A percentile compares a stretch with the other conserved stretches of the same genome.
Evolutionary conservation across 352 stramenopile genomes (phyloP).

Genomic region (Globisporangium middletonii): DNA sequence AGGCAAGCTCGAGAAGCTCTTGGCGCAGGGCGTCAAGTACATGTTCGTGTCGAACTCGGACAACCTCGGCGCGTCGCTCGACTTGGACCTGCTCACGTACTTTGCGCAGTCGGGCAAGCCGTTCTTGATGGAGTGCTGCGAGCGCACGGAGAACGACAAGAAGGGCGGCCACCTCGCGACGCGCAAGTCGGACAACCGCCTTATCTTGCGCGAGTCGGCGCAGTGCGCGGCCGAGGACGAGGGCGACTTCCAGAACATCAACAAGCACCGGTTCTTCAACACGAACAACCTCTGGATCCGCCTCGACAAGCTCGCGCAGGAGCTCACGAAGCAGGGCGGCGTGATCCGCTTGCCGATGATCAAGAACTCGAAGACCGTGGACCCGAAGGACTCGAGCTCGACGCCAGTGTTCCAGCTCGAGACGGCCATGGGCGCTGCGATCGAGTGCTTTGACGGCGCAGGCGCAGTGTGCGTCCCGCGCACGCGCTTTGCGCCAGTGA

Average conservation of each 20-base stretch:
- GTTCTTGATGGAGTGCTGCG: slow-evolving; percentile 94
- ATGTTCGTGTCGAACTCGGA: slow-evolving; percentile 90
- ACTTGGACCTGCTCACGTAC: slow-evolving; percentile 85
- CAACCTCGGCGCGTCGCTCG: slow-evolving; percentile 79
- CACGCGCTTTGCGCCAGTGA: slow-evolving; percentile 85
- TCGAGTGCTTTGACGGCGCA: slow-evolving; percentile 84
- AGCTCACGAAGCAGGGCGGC: slow-evolving; percentile 69
- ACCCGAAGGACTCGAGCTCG: slow-evolving; percentile 82
- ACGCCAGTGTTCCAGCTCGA: slow-evolving; percentile 85
- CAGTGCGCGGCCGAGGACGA: slow-evolving; percentile 85
- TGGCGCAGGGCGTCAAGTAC: slow-evolving; percentile 84
- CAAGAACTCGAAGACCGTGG: slow-evolving; percentile 85
- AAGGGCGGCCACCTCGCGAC: slow-evolving; percentile 96
- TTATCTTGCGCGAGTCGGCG: slow-evolving; percentile 93
- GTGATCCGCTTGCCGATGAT: slow-evolving; percentile 86
- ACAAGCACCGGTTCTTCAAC: slow-evolving; percentile 89
- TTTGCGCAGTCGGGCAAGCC: slow-evolving; percentile 86
- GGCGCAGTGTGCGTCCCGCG: slow-evolving; percentile 85
- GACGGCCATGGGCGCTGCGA: slow-evolving; percentile 83
- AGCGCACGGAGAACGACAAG: slow-evolving; percentile 98
- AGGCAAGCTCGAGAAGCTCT: slow-evolving; percentile 81
- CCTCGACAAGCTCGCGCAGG: slow-evolving; percentile 80
- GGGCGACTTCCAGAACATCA: slow-evolving; percentile 81
- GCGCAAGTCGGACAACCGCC: slow-evolving; percentile 88
- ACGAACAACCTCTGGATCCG: slow-evolving; percentile 89